Conservation (phyloP, 164 flowering plant species). For the Vitis riparia region DNA sequence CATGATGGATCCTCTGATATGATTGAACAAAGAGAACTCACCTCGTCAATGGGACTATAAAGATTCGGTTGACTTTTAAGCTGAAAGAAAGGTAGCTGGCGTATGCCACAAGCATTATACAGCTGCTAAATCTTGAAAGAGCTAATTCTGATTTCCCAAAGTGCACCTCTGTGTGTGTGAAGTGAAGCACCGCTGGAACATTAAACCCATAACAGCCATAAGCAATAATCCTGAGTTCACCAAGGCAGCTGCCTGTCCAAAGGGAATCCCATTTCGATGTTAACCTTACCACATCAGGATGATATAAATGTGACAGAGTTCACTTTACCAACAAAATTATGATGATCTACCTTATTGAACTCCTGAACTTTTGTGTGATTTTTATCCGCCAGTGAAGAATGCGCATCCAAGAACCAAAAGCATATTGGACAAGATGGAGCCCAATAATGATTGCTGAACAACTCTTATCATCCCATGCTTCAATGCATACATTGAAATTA, state of each 20-base stretch:
- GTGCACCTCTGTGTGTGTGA: conserved; percentile 64
- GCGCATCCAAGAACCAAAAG: conserved; percentile 74
- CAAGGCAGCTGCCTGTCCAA: conserved; percentile 59
- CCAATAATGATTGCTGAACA: conserved; percentile 71
- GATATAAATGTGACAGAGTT: background rate
- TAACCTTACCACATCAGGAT: conserved; percentile 3
- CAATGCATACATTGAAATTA: conserved; percentile 72
- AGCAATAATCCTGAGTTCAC: conserved; percentile 72
- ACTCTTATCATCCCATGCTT: conserved; percentile 71
- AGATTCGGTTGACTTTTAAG: conserved; percentile 51
- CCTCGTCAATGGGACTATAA: conserved; percentile 50
- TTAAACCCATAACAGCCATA: conserved; percentile 82
- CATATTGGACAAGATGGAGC: conserved; percentile 77
- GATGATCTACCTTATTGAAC: conserved; percentile 53
- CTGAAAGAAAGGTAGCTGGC: conserved; percentile 72
- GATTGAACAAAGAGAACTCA: conserved; percentile 16
- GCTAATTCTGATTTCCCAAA: conserved; percentile 41
- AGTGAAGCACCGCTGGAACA: conserved; percentile 72
- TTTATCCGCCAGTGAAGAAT: conserved; percentile 65
- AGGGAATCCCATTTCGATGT: conserved; percentile 14
- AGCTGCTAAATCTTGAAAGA: conserved; percentile 56
- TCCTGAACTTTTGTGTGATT: conserved; percentile 45
- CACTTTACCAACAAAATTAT: background rate
- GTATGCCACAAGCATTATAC: conserved; percentile 71
- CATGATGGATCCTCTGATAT: background rate